These are phyloP conservation scores for Yarrowia deformans DNA, from an alignment of 805 yeast species.

Conservation along the genomic window DNA sequence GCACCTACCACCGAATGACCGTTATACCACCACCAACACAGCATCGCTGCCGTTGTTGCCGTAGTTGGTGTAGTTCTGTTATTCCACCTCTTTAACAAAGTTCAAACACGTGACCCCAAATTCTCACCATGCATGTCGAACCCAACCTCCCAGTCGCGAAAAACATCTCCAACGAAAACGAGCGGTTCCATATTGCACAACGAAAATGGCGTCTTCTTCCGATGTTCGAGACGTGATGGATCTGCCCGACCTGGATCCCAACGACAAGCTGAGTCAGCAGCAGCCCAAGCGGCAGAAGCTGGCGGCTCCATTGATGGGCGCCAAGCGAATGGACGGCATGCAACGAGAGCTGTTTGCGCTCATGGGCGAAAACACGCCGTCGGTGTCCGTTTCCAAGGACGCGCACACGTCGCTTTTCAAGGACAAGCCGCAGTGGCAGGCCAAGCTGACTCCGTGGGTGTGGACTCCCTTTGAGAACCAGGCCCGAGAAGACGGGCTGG, in stretches of 20 bases:
- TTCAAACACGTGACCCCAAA: not conserved
- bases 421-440: slow-evolving; percentile 65
- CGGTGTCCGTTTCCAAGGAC: slow-evolving; percentile 63
- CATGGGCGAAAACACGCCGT: slow-evolving; percentile 91
- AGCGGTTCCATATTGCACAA: not conserved
- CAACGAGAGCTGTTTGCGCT: slow-evolving; percentile 88
- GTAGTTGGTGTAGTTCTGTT: no score
- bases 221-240: slow-evolving; percentile 50
- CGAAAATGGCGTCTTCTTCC: slow-evolving; percentile 45
- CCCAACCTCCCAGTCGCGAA: not conserved
- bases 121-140: not conserved
- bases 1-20: no score
- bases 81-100: not conserved
- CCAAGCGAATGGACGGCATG: slow-evolving; percentile 63
- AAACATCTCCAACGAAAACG: not conserved
- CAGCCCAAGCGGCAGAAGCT: slow-evolving; percentile 40
- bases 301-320: not conserved
- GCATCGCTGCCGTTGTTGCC: no score
- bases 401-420: slow-evolving; percentile 53
- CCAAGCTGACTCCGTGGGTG: slow-evolving; percentile 85
- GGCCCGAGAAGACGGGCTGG: slow-evolving; percentile 59
- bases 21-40: no score
- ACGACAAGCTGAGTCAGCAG: slow-evolving; percentile 27
- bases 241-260: slow-evolving; percentile 44
- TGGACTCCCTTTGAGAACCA: slow-evolving; percentile 65